Conservation (phyloP, 1,284 basidiomycete species). For the Xanthoconium separans region DNA sequence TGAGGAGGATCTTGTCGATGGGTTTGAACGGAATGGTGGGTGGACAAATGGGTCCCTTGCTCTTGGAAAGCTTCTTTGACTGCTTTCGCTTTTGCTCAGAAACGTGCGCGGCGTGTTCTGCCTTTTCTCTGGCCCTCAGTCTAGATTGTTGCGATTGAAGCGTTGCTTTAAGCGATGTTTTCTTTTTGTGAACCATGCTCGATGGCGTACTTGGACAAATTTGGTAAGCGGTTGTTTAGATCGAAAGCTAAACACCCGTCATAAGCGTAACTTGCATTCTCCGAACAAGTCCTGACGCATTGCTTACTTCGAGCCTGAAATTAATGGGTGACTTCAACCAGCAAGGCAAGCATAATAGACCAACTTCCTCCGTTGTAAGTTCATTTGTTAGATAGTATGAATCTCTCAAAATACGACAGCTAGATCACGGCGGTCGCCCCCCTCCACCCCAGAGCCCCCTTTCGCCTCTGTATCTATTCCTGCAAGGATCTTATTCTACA, state of each 20-base stretch:
- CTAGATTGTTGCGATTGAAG: conserved; percentile 67
- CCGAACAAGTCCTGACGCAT: too few species aligned
- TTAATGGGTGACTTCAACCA: too few species aligned
- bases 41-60: conserved; percentile 30
- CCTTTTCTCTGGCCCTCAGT: conserved; percentile 56
- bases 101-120: conserved; percentile 48
- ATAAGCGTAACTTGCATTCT: too few species aligned
- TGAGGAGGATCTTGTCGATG: conserved; percentile 79
- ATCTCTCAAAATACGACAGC: too few species aligned
- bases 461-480: background rate
- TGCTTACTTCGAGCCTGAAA: too few species aligned
- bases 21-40: conserved; percentile 70
- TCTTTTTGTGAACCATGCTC: conserved; percentile 49
- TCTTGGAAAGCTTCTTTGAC: conserved; percentile 27
- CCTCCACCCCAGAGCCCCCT: background rate
- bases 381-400: too few species aligned
- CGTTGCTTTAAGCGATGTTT: conserved; percentile 55
- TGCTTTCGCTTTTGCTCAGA: conserved; percentile 48
- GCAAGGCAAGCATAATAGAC: too few species aligned
- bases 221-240: too few species aligned
- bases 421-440: too few species aligned
- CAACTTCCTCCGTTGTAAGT: too few species aligned
- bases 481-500: background rate
- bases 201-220: too few species aligned
- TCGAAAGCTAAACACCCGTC: too few species aligned